Conservation (phyloP, 305 asterid species). For the Ajuga reptans region DNA sequence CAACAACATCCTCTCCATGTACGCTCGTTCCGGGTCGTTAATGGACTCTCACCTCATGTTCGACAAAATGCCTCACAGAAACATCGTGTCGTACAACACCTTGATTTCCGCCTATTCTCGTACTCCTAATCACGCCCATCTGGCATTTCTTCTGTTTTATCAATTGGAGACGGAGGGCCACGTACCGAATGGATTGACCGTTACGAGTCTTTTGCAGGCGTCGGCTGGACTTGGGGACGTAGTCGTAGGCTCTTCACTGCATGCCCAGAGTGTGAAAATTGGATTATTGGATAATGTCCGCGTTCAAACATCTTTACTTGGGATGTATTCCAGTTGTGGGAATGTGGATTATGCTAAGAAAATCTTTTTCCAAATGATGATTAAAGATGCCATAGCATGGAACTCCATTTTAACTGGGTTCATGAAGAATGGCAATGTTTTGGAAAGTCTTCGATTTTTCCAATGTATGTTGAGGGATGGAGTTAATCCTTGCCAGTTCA, state of each 20-base stretch:
- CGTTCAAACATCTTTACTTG: slow-evolving; percentile 61
- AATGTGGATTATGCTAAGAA: slow-evolving; percentile 36
- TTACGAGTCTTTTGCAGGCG: slow-evolving; percentile 59
- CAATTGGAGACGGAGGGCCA: slow-evolving; percentile 35
- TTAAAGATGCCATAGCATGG: slow-evolving; percentile 63
- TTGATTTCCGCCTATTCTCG: slow-evolving; percentile 66
- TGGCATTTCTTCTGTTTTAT: slow-evolving; percentile 34
- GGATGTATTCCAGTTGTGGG: slow-evolving; percentile 62
- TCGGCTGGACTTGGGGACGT: slow-evolving; percentile 39
- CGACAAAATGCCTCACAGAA: slow-evolving; percentile 79
- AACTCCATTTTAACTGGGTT: slow-evolving; percentile 50
- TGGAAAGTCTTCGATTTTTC: slow-evolving; percentile 40
- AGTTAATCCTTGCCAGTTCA: slow-evolving; percentile 42
- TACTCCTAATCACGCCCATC: slow-evolving; percentile 25
- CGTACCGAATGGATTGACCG: slow-evolving; percentile 51
- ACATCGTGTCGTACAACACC: slow-evolving; percentile 58
- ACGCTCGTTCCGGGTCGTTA: slow-evolving; percentile 57
- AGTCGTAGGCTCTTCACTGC: slow-evolving; percentile 42
- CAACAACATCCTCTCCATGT: slow-evolving; percentile 75
- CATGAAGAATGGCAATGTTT: slow-evolving; percentile 44
- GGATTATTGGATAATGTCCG: slow-evolving; percentile 43
- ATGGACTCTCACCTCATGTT: slow-evolving; percentile 45
- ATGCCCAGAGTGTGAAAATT: slow-evolving; percentile 41
- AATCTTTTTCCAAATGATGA: slow-evolving; percentile 37
- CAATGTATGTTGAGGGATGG: slow-evolving; percentile 38